Evolutionary conservation across 352 stramenopile genomes (phyloP).

Genomic region (Blastocystis hominis): DNA sequence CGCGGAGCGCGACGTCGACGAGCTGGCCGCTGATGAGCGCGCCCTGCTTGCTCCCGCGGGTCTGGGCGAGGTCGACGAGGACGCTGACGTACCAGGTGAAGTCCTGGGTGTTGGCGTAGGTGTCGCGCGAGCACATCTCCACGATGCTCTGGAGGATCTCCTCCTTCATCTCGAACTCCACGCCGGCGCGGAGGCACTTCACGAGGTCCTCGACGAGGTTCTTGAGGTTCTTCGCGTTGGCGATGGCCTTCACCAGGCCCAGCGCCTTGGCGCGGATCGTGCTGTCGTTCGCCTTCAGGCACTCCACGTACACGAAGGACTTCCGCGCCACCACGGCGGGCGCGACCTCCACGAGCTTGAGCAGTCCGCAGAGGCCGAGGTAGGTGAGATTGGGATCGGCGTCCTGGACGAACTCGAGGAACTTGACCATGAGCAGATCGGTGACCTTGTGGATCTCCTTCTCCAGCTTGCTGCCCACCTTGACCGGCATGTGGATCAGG

Average conservation of each 20-base stretch:
- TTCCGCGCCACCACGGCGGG: conserved; percentile 85
- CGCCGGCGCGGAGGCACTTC: conserved; percentile 77
- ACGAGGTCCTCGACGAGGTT: conserved; percentile 90
- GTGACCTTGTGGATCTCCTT: conserved; percentile 82
- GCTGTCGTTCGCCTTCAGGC: conserved; percentile 90
- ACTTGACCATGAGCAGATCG: conserved; percentile 82
- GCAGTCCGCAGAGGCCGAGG: conserved; percentile 88
- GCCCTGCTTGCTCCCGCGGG: conserved; percentile 72
- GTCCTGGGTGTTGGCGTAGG: conserved; percentile 89
- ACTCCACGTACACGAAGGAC: conserved; percentile 85
- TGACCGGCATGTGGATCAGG: conserved; percentile 86
- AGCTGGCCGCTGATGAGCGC: conserved; percentile 82
- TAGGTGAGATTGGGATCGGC: conserved; percentile 98
- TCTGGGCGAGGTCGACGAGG: conserved; percentile 82
- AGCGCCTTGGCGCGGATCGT: conserved; percentile 93
- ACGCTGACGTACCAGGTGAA: conserved; percentile 96
- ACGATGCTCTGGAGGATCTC: conserved; percentile 89
- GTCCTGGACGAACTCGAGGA: conserved; percentile 88
- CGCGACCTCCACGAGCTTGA: conserved; percentile 87
- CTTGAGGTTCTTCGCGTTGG: conserved; percentile 84
- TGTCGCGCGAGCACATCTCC: conserved; percentile 87
- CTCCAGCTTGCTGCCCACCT: conserved; percentile 82
- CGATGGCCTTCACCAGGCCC: conserved; percentile 84
- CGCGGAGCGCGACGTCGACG: conserved; percentile 86
- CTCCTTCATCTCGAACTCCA: conserved; percentile 83